phyloP scores from a whole-genome alignment of 306 rosid genomes.

The Oxytropis ochrocephala region DNA sequence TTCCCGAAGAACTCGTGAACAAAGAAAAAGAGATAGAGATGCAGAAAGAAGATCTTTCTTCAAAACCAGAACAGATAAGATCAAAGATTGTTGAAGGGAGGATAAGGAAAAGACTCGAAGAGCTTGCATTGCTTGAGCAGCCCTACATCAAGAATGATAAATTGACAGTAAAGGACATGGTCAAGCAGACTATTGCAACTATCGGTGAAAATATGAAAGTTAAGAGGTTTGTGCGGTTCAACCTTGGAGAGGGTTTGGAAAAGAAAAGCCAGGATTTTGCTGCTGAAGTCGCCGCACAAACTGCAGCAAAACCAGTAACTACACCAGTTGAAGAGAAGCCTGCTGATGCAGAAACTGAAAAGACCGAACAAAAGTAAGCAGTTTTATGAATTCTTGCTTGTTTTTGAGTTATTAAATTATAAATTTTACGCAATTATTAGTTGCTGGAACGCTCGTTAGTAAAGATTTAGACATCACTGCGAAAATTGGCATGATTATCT shows the following conservation, averaged over 20 bases:
- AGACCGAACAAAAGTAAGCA: slow-evolving; percentile 65
- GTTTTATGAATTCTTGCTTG: neutral
- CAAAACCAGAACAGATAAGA: slow-evolving; percentile 95
- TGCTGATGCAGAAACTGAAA: slow-evolving; percentile 44
- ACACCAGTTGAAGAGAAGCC: slow-evolving; percentile 48
- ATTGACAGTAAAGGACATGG: slow-evolving; percentile 71
- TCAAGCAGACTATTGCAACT: slow-evolving; percentile 93
- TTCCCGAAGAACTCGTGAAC: slow-evolving; percentile 61
- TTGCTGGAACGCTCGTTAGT: neutral
- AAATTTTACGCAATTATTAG: neutral
- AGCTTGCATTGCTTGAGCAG: slow-evolving; percentile 90
- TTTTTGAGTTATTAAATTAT: slow-evolving; percentile 7
- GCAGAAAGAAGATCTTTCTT: slow-evolving; percentile 94
- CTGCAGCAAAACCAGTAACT: slow-evolving; percentile 56
- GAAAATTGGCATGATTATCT: neutral
- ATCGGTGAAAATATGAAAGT: slow-evolving; percentile 95
- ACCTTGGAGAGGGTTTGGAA: slow-evolving; percentile 97
- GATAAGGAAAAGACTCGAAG: slow-evolving; percentile 88
- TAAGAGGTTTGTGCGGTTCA: slow-evolving; percentile 83
- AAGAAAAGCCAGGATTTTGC: slow-evolving; percentile 97
- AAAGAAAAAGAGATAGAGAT: slow-evolving; percentile 89
- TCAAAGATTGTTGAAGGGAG: slow-evolving; percentile 89
- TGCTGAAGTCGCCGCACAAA: slow-evolving; percentile 99
- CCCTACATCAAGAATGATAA: slow-evolving; percentile 91
- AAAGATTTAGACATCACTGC: neutral